These are phyloP conservation scores for Cryptosporidium bovis DNA, from an alignment of 169 alveolate species.

Conservation along the genomic window DNA sequence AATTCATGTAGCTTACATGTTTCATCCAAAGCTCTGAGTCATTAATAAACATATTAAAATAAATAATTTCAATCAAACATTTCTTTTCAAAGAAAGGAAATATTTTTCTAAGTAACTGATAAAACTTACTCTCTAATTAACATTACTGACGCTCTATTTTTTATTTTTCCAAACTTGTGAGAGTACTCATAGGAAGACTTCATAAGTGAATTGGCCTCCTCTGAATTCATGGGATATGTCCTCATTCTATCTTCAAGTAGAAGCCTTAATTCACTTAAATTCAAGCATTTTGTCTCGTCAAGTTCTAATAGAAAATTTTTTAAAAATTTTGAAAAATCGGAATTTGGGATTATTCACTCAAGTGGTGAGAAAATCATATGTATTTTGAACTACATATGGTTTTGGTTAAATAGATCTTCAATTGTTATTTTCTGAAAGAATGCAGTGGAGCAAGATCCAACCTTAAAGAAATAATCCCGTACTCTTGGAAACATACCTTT, in stretches of 20 bases:
- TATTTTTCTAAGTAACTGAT: not conserved
- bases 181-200: slow-evolving; percentile 84
- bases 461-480: no score
- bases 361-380: not conserved
- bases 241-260: slow-evolving; percentile 65
- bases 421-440: no score
- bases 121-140: slow-evolving; percentile 83
- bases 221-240: slow-evolving; percentile 33
- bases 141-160: slow-evolving; percentile 84
- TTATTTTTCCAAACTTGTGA: slow-evolving; percentile 83
- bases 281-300: slow-evolving; percentile 28
- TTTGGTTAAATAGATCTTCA: no score
- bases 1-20: slow-evolving; percentile 88
- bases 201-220: slow-evolving; percentile 74
- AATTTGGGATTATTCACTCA: not conserved
- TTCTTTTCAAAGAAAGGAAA: not conserved
- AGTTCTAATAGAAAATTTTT: slow-evolving; percentile 12
- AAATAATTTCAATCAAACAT: not conserved
- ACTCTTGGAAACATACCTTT: slow-evolving; percentile 32
- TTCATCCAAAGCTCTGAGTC: slow-evolving; percentile 84
- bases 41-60: slow-evolving; percentile 3
- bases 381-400: not conserved
- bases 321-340: not conserved
- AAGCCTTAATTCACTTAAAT: slow-evolving; percentile 46
- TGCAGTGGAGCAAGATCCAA: no score